Evolutionary conservation across 1,139 yeast genomes (phyloP).

Genomic region (Oligophagozyma castellii): DNA sequence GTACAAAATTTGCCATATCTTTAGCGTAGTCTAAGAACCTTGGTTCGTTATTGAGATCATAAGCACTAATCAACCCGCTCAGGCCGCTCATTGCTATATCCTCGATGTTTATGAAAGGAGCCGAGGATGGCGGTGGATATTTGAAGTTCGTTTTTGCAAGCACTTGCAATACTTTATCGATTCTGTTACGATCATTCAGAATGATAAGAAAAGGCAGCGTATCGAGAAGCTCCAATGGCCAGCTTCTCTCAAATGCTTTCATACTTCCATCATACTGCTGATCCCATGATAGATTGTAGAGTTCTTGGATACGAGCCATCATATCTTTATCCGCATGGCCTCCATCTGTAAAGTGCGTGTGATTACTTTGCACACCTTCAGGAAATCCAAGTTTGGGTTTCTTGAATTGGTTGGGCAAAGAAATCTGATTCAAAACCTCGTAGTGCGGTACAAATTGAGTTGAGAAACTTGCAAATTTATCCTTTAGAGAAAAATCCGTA

Average conservation of each 20-base stretch:
- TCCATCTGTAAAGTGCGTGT: constrained; percentile 5
- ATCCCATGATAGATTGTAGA: constrained; percentile 12
- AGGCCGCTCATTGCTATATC: not conserved
- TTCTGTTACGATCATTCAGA: not conserved
- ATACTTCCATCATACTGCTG: constrained; percentile 7
- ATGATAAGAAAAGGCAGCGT: constrained; percentile 25
- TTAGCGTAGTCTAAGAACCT: constrained; percentile 5
- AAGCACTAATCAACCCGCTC: not conserved
- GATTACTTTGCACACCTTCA: constrained; percentile 23
- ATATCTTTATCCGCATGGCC: constrained; percentile 11
- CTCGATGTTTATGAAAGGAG: not conserved
- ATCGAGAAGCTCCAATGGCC: constrained; percentile 36
- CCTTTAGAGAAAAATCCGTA: constrained; percentile 1
- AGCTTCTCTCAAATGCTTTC: constrained; percentile 3
- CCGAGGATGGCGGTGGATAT: constrained; percentile 5
- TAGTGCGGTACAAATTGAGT: constrained; percentile 11
- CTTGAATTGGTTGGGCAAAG: constrained; percentile 17
- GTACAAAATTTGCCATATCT: constrained; percentile 50
- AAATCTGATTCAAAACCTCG: constrained; percentile 24
- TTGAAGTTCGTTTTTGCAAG: constrained; percentile 31
- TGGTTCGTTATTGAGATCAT: constrained; percentile 27
- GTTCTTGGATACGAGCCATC: constrained; percentile 12
- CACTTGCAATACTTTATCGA: constrained; percentile 4
- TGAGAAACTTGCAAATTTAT: constrained; percentile 5
- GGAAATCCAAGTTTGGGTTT: constrained; percentile 12